Evolutionary conservation across 768 basidiomycete genomes (phyloP).

Genomic region (Pisolithus microcarpus): DNA sequence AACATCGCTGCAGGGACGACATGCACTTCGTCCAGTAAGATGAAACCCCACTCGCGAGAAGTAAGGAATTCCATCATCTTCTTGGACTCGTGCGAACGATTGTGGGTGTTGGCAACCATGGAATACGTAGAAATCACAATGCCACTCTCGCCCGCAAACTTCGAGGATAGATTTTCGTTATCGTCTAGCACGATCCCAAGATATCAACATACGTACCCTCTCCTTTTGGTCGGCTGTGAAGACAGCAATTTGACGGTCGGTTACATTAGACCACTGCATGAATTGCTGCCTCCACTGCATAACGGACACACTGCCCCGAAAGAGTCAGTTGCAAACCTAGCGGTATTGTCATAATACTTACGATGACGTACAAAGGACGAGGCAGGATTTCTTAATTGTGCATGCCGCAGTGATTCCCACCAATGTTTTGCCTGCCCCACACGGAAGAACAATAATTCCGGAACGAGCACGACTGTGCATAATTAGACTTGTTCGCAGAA

Average conservation of each 20-base stretch:
- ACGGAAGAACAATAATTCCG: conserved; percentile 96
- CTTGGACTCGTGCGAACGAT: conserved; percentile 97
- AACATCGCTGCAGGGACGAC: conserved; percentile 99
- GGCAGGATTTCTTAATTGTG: conserved; percentile 97
- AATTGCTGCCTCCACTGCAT: conserved; percentile 99
- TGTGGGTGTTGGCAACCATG: conserved; percentile 98
- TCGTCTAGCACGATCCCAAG: background rate
- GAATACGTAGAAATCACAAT: conserved; percentile 99
- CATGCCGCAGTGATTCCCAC: conserved; percentile 99
- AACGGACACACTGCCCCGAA: conserved; percentile 62
- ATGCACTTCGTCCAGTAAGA: conserved; percentile 95
- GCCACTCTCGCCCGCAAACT: conserved; percentile 96
- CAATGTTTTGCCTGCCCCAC: conserved; percentile 97
- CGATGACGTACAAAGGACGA: conserved; percentile 97
- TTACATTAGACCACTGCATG: conserved; percentile 97
- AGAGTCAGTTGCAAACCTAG: conserved; percentile 6
- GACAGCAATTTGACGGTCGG: conserved; percentile 91
- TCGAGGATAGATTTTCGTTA: conserved; percentile 6
- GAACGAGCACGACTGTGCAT: conserved; percentile 80
- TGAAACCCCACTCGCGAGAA: conserved; percentile 98
- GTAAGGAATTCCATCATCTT: conserved; percentile 99
- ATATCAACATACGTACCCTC: conserved; percentile 47
- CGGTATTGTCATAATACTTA: conserved; percentile 36
- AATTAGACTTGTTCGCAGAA: conserved; percentile 1
- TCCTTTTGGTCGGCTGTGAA: conserved; percentile 98